Evolutionary conservation across 2,329 filamentous ascomycete species (phyloP).

Genomic region (Aspergillus sclerotialis): DNA sequence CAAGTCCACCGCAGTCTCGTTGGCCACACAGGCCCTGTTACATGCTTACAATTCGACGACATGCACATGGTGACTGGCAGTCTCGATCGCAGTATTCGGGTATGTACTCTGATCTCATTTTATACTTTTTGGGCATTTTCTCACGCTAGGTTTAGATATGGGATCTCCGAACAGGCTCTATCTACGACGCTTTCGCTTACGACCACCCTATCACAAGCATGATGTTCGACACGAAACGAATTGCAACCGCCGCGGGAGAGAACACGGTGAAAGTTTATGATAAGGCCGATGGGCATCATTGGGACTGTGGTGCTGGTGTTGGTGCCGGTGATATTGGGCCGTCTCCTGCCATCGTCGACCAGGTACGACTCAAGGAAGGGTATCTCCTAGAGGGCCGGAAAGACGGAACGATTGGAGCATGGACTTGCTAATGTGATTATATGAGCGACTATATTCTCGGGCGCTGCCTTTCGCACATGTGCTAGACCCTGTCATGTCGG

Average conservation of each 20-base stretch:
- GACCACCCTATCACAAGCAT: conserved; percentile 86
- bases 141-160: conserved; percentile 64
- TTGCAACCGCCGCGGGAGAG: conserved; percentile 84
- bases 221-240: conserved; percentile 91
- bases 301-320: conserved; percentile 87
- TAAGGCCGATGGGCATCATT: conserved; percentile 90
- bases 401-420: conserved; percentile 84
- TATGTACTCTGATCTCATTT: conserved; percentile 45
- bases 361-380: conserved; percentile 84
- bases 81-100: conserved; percentile 83
- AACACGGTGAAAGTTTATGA: conserved; percentile 97
- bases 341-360: conserved; percentile 65
- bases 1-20: conserved; percentile 96
- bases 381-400: conserved; percentile 86
- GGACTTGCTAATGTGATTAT: conserved; percentile 57
- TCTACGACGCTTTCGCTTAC: conserved; percentile 93
- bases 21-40: conserved; percentile 90
- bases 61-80: conserved; percentile 91
- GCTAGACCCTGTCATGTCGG: too few species aligned
- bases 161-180: conserved; percentile 93
- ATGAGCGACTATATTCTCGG: conserved; percentile 1
- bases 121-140: not conserved
- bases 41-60: conserved; percentile 92
- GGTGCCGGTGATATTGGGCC: conserved; percentile 58
- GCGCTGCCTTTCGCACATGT: conserved; percentile 5